Percentiles rank a stretch among this genome's conserved stretches.
Evolutionary conservation across 2,329 filamentous ascomycete genomes (phyloP).

Genomic region (Penicillium polonicum): DNA sequence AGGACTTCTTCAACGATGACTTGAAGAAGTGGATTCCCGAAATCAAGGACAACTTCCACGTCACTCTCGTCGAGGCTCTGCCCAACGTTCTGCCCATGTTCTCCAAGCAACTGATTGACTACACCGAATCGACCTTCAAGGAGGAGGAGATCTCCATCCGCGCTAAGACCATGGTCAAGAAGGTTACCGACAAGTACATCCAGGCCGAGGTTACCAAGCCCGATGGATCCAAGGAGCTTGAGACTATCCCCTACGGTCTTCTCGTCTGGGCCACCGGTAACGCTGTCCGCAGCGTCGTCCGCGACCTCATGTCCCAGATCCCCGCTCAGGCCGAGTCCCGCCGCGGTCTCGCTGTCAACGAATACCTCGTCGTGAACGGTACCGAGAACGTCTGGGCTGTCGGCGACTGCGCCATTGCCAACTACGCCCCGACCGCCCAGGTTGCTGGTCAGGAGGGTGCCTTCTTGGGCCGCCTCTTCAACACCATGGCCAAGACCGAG

Average conservation of each 20-base stretch:
- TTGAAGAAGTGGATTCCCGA: slow-evolving; percentile 98
- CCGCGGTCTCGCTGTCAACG: slow-evolving; percentile 93
- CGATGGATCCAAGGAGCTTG: slow-evolving; percentile 77
- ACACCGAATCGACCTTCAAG: slow-evolving; percentile 98
- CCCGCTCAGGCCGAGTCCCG: slow-evolving; percentile 93
- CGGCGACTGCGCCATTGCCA: slow-evolving; percentile 94
- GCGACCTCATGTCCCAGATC: slow-evolving; percentile 87
- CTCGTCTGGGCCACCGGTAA: slow-evolving; percentile 99
- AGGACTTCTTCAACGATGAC: slow-evolving; percentile 98
- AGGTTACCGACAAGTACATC: slow-evolving; percentile 86
- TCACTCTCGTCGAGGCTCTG: slow-evolving; percentile 94
- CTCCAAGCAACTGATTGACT: slow-evolving; percentile 98
- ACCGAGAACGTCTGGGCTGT: slow-evolving; percentile 97
- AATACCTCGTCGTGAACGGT: slow-evolving; percentile 97
- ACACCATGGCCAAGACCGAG: slow-evolving; percentile 97
- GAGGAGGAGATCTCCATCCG: slow-evolving; percentile 97
- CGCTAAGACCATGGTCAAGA: slow-evolving; percentile 99
- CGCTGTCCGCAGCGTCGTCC: slow-evolving; percentile 82
- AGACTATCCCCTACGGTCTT: slow-evolving; percentile 87
- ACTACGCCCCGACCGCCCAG: slow-evolving; percentile 96
- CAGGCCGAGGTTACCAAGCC: slow-evolving; percentile 81
- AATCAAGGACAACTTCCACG: slow-evolving; percentile 91
- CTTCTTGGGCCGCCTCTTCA: slow-evolving; percentile 94
- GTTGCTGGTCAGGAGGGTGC: slow-evolving; percentile 93
- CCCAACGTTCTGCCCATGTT: slow-evolving; percentile 95